Conservation (phyloP, 2,329 filamentous ascomycete genomes). For the Ascosphaera apis region DNA sequence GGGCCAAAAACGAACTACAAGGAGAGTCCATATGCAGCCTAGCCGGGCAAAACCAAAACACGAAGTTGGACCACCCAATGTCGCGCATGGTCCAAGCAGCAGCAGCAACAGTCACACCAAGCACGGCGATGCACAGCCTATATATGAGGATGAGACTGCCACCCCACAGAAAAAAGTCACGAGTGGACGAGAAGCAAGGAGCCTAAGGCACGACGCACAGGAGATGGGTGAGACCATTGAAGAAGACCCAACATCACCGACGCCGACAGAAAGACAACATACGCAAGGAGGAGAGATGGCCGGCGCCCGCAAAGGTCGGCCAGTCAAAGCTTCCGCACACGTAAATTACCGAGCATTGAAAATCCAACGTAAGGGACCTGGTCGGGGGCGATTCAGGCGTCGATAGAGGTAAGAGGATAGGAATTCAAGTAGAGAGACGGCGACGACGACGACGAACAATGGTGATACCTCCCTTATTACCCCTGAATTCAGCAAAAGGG, state of each 20-base stretch:
- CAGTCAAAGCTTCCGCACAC: slow-evolving; percentile 23
- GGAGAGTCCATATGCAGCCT: slow-evolving; percentile 21
- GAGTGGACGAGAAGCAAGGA: slow-evolving; percentile 2
- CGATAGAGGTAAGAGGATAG: too few species aligned
- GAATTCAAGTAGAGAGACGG: too few species aligned
- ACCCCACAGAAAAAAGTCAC: neutral
- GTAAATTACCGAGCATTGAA: slow-evolving; percentile 26
- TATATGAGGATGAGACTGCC: slow-evolving; percentile 2
- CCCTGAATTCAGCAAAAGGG: too few species aligned
- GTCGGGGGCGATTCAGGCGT: too few species aligned
- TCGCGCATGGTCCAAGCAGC: slow-evolving; percentile 3
- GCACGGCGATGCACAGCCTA: neutral
- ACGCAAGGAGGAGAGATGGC: slow-evolving; percentile 9
- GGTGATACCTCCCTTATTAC: too few species aligned
- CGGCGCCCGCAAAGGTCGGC: slow-evolving; percentile 11
- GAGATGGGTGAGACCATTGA: slow-evolving; percentile 11
- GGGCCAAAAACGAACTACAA: slow-evolving; percentile 26
- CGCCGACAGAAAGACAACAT: slow-evolving; percentile 8
- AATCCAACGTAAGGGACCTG: slow-evolving; percentile 17
- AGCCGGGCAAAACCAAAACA: slow-evolving; percentile 13
- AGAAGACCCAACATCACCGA: slow-evolving; percentile 16
- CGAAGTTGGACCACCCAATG: slow-evolving; percentile 6
- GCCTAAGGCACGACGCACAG: slow-evolving; percentile 7
- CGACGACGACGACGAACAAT: too few species aligned
- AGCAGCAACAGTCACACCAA: slow-evolving; percentile 3